Conservation (phyloP, 1,139 yeast genomes). For the Kurtzmaniella quercitrusa region DNA sequence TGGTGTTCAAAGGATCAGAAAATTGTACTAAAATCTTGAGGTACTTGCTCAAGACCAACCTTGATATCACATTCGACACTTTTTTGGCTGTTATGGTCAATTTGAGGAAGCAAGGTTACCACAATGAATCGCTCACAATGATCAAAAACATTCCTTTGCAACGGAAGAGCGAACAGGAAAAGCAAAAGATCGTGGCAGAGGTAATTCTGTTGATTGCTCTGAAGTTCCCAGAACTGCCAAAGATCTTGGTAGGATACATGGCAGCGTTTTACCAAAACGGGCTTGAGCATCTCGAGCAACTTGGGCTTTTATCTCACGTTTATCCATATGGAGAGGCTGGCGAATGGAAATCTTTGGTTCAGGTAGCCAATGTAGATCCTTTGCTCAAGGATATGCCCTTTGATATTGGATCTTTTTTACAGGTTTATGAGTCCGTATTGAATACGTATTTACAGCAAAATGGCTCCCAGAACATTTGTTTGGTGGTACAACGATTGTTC, state of each 20-base stretch:
- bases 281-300: slow-evolving; percentile 20
- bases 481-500: background rate
- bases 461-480: background rate
- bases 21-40: slow-evolving; percentile 29
- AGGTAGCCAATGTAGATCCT: slow-evolving; percentile 29
- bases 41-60: slow-evolving; percentile 27
- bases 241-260: slow-evolving; percentile 35
- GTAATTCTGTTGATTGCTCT: slow-evolving; percentile 28
- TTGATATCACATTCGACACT: slow-evolving; percentile 23
- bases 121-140: slow-evolving; percentile 33
- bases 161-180: slow-evolving; percentile 15
- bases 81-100: slow-evolving; percentile 24
- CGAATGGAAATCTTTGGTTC: slow-evolving; percentile 10
- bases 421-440: slow-evolving; percentile 24
- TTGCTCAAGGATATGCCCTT: slow-evolving; percentile 23
- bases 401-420: slow-evolving; percentile 19
- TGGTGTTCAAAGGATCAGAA: slow-evolving; percentile 35
- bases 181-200: slow-evolving; percentile 22
- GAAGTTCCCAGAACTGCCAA: slow-evolving; percentile 30
- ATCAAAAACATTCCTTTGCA: slow-evolving; percentile 29
- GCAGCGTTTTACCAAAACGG: slow-evolving; percentile 25
- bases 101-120: slow-evolving; percentile 24
- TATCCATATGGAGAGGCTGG: slow-evolving; percentile 15
- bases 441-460: slow-evolving; percentile 9
- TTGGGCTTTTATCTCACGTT: slow-evolving; percentile 20